Evolutionary conservation across 2,329 filamentous ascomycete species (phyloP).

Genomic region (Aspergillus calidoustus): DNA sequence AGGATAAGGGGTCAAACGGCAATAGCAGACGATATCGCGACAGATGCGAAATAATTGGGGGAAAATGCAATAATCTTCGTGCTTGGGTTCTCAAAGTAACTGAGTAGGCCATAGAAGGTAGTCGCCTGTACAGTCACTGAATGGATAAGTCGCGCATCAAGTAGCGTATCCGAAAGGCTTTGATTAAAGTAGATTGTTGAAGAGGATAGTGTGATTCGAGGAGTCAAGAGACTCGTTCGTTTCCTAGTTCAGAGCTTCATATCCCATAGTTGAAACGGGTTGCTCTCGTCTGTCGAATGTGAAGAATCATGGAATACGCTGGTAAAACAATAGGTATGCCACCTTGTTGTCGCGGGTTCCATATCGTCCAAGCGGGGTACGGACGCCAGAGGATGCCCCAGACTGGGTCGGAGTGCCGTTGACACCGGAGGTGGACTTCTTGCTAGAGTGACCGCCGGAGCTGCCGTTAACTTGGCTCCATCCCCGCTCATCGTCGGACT

Average conservation of each 20-base stretch:
- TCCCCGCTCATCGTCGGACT: conserved; percentile 63
- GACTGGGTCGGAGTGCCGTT: conserved; percentile 66
- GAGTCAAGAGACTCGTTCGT: neutral
- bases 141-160: neutral
- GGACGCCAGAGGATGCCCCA: conserved; percentile 60
- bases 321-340: conserved; percentile 95
- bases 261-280: neutral
- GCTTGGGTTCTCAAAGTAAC: neutral
- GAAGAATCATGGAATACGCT: conserved; percentile 61
- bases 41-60: neutral
- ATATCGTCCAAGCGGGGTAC: conserved; percentile 60
- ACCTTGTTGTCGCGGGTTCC: conserved; percentile 90
- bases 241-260: neutral
- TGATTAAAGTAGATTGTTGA: neutral
- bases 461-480: conserved; percentile 87
- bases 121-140: neutral
- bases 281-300: neutral
- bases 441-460: conserved; percentile 53
- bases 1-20: neutral
- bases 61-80: neutral
- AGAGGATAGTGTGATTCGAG: neutral
- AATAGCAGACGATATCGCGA: neutral
- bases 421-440: conserved; percentile 72
- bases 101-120: neutral
- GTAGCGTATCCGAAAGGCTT: neutral